These are phyloP conservation scores for Parascedosporium putredinis DNA, from an alignment of 2,329 filamentous ascomycete species.

Conservation along the genomic window DNA sequence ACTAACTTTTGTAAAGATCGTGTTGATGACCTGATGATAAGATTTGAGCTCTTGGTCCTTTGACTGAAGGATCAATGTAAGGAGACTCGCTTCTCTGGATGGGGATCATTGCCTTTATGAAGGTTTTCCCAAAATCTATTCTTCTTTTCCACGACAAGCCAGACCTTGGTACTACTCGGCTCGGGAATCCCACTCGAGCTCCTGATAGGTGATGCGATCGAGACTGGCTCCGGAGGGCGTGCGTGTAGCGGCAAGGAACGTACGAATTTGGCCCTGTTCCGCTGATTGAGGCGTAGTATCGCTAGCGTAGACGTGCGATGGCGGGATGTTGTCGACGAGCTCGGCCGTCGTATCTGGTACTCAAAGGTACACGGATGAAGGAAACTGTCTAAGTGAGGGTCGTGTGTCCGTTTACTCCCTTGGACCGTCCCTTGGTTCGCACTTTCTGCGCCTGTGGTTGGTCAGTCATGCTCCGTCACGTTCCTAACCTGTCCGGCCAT, in stretches of 20 bases:
- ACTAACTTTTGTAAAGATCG: constrained; percentile 33
- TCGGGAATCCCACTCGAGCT: constrained; percentile 6
- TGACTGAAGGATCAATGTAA: constrained; percentile 26
- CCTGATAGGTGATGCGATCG: constrained; percentile 2
- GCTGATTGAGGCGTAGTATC: constrained; percentile 1
- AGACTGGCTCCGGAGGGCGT: not conserved
- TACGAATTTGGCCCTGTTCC: not conserved
- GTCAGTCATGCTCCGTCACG: not conserved
- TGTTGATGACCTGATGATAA: constrained; percentile 21
- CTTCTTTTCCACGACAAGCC: not conserved
- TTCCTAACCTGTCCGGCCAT: constrained; percentile 7
- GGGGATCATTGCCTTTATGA: constrained; percentile 33
- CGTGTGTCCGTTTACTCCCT: not conserved
- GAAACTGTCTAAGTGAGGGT: not conserved
- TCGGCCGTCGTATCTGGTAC: constrained; percentile 1
- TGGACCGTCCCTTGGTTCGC: not conserved
- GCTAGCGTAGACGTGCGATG: not conserved
- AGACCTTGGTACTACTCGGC: constrained; percentile 9
- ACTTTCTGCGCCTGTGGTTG: not conserved
- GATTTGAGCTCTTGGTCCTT: constrained; percentile 28
- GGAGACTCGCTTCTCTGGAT: constrained; percentile 26
- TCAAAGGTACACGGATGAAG: not conserved
- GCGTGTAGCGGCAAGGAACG: not conserved
- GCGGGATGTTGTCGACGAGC: not conserved
- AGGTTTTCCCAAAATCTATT: constrained; percentile 15